Evolutionary conservation across 208 protist species (phyloP), one percentile per base, ranked within the genome.

Genomic region (Sergeia podlipaevii): DNA sequence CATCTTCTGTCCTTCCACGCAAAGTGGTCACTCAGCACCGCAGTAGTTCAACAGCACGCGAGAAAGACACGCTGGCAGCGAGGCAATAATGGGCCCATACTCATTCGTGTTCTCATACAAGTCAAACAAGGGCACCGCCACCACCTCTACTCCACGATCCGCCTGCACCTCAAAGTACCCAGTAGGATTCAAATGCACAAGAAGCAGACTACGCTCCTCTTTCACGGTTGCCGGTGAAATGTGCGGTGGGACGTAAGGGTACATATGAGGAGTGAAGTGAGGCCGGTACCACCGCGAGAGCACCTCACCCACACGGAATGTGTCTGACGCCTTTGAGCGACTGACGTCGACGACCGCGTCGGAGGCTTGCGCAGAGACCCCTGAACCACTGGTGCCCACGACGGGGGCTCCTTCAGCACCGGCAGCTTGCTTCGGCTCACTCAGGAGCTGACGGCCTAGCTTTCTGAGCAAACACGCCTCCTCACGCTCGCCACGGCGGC

Each of bases 241-340:
- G 63, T 97, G 93, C 1, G 87, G 66, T 1, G 93, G 93, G 2
- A 92, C 60, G 76, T 97, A 97, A 11, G 93, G 93, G 60, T 97
- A 97, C 84, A 96, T 89, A 36, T 90, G 72, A 1, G 79, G 80
- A 2, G 76, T 87, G 46, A 93, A 93, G 53, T 93, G 77, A 13
- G 90, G 87, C 2, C 90, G 71, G 32, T 86, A 91, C 86, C 87
- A 96, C 41, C 71, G 69, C 7, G 64, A 65, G 24, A 95, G 50
- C 15, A 79, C 66, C 59, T 96, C 90, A 4, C 87, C 86, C 2
- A 95, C 63, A 4, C 83, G 75, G 41, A 93, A 86, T 34, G 53
- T 74, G 24, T 51, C 63, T 5, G 73, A 60, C 2, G 77, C 75
- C 37, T 75, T 62, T 0, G 52, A 51, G 20, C 55, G 42, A 32